Evolutionary conservation across 176 grass and related monocot genomes (phyloP).

Genomic region (Zea mays): DNA sequence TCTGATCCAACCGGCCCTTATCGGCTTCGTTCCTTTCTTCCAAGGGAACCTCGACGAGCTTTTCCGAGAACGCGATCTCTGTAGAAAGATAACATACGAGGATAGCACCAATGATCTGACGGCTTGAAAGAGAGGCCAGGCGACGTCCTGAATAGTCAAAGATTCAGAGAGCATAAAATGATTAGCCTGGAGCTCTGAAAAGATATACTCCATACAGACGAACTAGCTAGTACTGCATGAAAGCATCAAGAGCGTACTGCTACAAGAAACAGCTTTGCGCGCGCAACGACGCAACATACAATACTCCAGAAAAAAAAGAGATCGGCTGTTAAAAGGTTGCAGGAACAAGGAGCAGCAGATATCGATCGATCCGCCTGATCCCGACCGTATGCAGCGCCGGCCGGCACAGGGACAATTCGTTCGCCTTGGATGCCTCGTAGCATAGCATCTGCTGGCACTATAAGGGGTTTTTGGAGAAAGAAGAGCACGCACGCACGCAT

Average conservation of each 20-base stretch:
- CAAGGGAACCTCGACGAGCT: conserved; percentile 30
- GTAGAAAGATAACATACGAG: conserved; percentile 26
- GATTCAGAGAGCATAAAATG: conserved; percentile 37
- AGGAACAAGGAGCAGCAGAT: not conserved
- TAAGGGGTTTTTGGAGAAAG: conserved; percentile 32
- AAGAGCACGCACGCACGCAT: conserved; percentile 22
- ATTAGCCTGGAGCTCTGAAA: conserved; percentile 25
- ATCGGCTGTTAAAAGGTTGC: conserved; percentile 12
- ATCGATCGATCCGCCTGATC: not conserved
- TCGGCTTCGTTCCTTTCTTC: conserved; percentile 15
- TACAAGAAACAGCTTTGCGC: not conserved
- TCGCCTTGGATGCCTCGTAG: conserved; percentile 40
- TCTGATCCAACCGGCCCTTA: conserved; percentile 36
- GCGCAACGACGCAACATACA: not conserved
- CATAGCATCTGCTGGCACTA: conserved; percentile 31
- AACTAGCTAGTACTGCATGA: conserved; percentile 27
- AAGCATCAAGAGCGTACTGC: conserved; percentile 25
- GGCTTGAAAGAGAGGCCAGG: conserved; percentile 50
- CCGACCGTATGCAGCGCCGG: not conserved
- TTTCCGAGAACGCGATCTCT: conserved; percentile 17
- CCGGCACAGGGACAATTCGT: conserved; percentile 25
- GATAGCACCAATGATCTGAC: conserved; percentile 36
- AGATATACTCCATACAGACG: not conserved
- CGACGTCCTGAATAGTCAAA: conserved; percentile 46
- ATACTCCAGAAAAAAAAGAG: conserved; percentile 5